Evolutionary conservation across 73 alveolate genomes (phyloP), one percentile per base, ranked within the genome.

Genomic region (Paramecium primaurelia): DNA sequence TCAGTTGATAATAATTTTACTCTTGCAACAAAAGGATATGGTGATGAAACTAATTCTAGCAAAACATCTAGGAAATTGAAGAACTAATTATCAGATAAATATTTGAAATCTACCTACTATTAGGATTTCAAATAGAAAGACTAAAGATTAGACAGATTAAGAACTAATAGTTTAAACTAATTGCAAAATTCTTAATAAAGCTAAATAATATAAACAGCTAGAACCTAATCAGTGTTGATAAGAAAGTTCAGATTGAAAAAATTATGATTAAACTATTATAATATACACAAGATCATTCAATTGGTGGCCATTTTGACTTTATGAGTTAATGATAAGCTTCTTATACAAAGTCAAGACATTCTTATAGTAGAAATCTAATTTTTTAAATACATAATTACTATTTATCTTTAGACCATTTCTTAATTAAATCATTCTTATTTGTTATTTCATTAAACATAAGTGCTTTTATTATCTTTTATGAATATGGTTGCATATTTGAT

Each of bases 361-460:
- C 88, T 75, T 36, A 42, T 12, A 75, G 34, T 11, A 75, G n/a
- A 75, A 75, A 75, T 75, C 60, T 75, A 34, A 20, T 3, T 38
- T 68, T 7, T 42, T 75, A 37, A 37, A 40, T 8, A 6, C 28
- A 64, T 3, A 64, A 64, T 64, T 87, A 87, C 93, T 73, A 26
- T 87, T 87, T 87, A 20, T 87, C 88, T 60, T 60, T 64, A 8
- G 47, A 58, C 94, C 94, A 89, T 73, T 89, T 68, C 54, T 40
- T 54, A 45, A 42, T 6, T 0, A 88, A 37, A 26, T 64, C 71
- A 28, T 26, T 36, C 58, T 77, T 47, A 49, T 42, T 44, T 8
- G 44, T 83, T 38, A 89, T 89, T 45, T 89, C 38, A 71, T 89
- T 71, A 30, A 47, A 38, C 88, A 47, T 89, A 6, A 89, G 37